Conservation (phyloP, 2,329 filamentous ascomycete species). For the Colletotrichum lupini region DNA sequence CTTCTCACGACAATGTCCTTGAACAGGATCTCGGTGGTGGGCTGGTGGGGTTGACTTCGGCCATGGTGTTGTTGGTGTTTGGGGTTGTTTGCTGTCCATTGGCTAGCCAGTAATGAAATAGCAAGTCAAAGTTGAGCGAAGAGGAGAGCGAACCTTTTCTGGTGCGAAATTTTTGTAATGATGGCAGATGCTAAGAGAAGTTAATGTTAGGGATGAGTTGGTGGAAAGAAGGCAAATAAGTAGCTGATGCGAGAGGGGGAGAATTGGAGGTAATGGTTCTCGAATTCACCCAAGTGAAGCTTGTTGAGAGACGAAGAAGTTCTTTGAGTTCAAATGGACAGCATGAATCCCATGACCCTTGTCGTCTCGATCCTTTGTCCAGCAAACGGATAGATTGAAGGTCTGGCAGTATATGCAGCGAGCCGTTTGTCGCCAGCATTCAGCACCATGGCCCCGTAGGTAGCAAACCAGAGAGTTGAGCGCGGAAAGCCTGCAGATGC, state of each 20-base stretch:
- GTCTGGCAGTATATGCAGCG: no score
- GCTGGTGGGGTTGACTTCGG: not conserved
- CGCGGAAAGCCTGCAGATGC: no score
- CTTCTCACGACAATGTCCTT: not conserved
- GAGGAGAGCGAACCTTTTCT: not conserved
- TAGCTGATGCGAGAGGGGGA: not conserved
- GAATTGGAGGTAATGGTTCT: not conserved
- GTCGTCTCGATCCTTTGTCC: no score
- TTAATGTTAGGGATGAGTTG: not conserved
- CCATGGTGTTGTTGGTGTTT: not conserved
- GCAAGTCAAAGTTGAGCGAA: not conserved
- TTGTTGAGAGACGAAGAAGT: not conserved
- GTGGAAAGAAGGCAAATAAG: not conserved
- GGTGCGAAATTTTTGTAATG: not conserved
- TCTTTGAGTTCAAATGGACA: no score
- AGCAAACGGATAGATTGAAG: no score
- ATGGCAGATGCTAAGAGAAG: not conserved
- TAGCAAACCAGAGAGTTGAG: no score
- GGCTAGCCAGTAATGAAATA: not conserved
- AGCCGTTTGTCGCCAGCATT: no score
- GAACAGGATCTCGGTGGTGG: not conserved
- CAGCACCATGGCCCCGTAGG: no score
- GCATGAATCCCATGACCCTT: no score
- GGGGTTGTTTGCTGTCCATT: not conserved
- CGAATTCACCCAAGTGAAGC: not conserved